Evolutionary conservation across 148 eudicot genomes (phyloP), one percentile per base, ranked within the genome.

Genomic region (Silene conica): DNA sequence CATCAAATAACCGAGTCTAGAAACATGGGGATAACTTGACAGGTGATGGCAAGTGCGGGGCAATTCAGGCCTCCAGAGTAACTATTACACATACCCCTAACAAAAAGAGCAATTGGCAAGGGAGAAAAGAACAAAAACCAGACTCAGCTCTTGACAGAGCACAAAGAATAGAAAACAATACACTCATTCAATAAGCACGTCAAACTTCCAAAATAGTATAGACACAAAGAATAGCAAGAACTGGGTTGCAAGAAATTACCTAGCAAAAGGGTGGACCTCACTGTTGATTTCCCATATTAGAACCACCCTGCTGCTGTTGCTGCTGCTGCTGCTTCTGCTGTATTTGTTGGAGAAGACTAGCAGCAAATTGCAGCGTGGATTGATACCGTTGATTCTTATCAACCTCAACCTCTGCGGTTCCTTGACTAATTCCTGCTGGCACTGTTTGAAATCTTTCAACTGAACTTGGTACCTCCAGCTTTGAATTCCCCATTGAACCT

Each of bases 371-470:
- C 28, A 95, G 80, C 22, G 99, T 92, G 76, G 96, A 81, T 64
- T 87, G 91, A 80, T 95, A 95, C 0, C 94, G 88, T 74, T 90
- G 92, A 68, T 90, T 86, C 79, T 95, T 95, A 74, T 95, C 97
- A 57, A 55, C 93, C 84, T 86, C 97, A 59, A 64, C 78, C 73
- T 89, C 97, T 11, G 77, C 28, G 52, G 76, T 74, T 57, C 82
- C 86, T 80, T 86, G 89, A 75, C 69, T 78, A 57, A 75, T 73
- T 63, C 84, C 90, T 79, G 79, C 66, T 23, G 80, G 55, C 69
- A 82, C 68, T 61, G 87, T 58, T 76, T 86, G 89, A 72, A 62
- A 69, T 62, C 79, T 81, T 68, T 82, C 88, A 65, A 67, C 83
- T 73, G 82, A 90, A 75, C 79, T 77, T 38, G 50, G 43, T 63